A percentile compares a stretch with the other conserved stretches of the same genome.
Evolutionary conservation across 768 basidiomycete species (phyloP).

Genomic region (Mrakia blollopis): DNA sequence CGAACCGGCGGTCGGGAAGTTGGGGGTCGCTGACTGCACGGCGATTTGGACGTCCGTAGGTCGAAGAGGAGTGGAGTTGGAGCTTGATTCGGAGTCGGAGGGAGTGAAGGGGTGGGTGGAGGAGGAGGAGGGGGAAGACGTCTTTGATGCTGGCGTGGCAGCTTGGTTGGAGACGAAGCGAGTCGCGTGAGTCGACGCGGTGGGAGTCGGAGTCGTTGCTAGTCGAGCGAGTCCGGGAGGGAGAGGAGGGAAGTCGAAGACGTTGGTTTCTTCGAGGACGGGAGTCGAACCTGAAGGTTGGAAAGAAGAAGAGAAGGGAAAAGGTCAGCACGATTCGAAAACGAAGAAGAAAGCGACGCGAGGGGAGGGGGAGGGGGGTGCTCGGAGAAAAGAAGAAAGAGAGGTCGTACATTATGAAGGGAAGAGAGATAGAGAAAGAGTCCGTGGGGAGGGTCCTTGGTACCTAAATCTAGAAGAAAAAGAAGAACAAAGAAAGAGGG

Average conservation of each 20-base stretch:
- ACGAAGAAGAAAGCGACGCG: neutral
- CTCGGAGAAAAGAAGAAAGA: conserved; percentile 9
- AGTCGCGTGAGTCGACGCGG: conserved; percentile 1
- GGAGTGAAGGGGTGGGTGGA: neutral
- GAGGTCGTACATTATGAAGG: conserved; percentile 22
- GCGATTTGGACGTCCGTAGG: conserved; percentile 15
- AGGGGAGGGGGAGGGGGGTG: conserved; percentile 9
- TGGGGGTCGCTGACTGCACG: conserved; percentile 6
- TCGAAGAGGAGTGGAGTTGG: conserved; percentile 8
- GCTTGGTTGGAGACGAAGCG: neutral
- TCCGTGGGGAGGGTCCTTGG: neutral
- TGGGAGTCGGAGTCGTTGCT: neutral
- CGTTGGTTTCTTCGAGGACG: neutral
- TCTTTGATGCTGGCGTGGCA: neutral
- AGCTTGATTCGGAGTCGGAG: neutral
- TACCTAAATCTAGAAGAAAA: conserved; percentile 2
- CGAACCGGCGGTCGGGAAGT: neutral
- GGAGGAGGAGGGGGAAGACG: no score
- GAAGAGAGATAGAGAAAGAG: neutral
- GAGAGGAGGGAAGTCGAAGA: conserved; percentile 19
- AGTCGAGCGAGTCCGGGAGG: neutral
- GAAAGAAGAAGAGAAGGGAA: neutral
- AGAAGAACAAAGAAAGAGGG: neutral
- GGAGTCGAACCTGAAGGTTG: neutral
- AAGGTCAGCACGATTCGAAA: neutral